These are phyloP conservation scores for Lactarius sp. DNA, from an alignment of 768 basidiomycete genomes.

Conservation along the genomic window DNA sequence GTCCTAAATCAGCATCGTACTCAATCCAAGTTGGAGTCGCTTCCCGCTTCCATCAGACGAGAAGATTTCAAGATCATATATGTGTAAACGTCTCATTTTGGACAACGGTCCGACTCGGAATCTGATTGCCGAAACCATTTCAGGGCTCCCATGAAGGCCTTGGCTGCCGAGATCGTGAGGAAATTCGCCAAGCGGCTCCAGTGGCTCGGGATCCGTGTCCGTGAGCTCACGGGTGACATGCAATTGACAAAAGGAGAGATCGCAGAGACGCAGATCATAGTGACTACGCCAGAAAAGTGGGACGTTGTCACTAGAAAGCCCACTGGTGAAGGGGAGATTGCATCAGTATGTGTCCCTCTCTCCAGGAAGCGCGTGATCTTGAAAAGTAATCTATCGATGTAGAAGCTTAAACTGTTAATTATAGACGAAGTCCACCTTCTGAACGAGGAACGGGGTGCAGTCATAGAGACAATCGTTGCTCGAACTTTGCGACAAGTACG, in stretches of 20 bases:
- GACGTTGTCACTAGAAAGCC: constrained; percentile 98
- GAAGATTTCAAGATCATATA: constrained; percentile 95
- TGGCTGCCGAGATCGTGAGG: constrained; percentile 91
- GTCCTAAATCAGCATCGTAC: constrained; percentile 69
- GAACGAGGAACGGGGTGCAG: constrained; percentile 96
- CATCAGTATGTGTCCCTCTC: constrained; percentile 53
- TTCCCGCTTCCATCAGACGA: constrained; percentile 52
- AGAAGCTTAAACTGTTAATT: constrained; percentile 92
- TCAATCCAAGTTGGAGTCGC: constrained; percentile 30
- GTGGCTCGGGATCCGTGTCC: constrained; percentile 83
- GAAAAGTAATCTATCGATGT: constrained; percentile 1
- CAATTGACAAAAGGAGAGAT: constrained; percentile 93
- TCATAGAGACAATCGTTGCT: constrained; percentile 97
- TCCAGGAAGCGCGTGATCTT: neutral
- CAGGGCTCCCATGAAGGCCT: constrained; percentile 97
- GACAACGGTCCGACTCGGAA: neutral
- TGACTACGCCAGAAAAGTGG: constrained; percentile 99
- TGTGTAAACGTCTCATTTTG: constrained; percentile 50
- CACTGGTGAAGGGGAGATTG: constrained; percentile 94
- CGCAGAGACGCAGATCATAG: constrained; percentile 92
- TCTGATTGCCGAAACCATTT: neutral
- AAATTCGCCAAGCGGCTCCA: constrained; percentile 86
- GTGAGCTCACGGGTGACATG: constrained; percentile 90
- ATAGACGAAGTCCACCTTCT: constrained; percentile 97
- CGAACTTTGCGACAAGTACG: constrained; percentile 82